Evolutionary conservation across 352 stramenopile genomes (phyloP), one percentile per base, ranked within the genome.

Genomic region (Pythium pyrilobum): DNA sequence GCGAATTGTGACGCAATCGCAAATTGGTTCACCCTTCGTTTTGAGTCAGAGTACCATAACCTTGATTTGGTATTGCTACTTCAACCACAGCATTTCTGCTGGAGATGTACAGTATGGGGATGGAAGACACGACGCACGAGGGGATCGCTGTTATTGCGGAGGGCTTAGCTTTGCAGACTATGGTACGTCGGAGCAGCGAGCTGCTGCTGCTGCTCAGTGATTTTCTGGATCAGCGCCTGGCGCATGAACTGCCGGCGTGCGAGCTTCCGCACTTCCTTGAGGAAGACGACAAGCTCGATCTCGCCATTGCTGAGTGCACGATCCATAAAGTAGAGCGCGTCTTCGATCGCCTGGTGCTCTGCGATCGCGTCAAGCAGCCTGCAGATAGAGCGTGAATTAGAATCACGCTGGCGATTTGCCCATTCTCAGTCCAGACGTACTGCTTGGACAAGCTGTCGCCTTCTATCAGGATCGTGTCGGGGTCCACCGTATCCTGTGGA

Each of bases 251-350:
- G 89, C 69, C 95, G 92, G 27, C 87, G 74, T 27, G 87, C 63
- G 41, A 97, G 68, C 62, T 95, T 94, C 15, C 89, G 79, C 49
- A 97, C 81, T 59, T 97, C 86, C 52, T 95, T 96, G 5, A 96
- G 46, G 54, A 96, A 97, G 8, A 76, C 55, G 12, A 68, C 69
- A 9, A 95, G 65, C 36, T 89, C 74, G n/a, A 97, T 92, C 51
- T 90, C 78, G 24, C 81, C 84, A 39, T 96, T 95, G 64, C 81
- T 85, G 42, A 97, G 56, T 5, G 82, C 87, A 15, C 84, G 80
- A 50, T 97, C 89, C 77, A 97, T 74, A 50, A 96, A 95, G 68
- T 96, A 97, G 27, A 97, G 77, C 21, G 83, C 83, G 48, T 97
- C 89, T 51, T 96, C 87, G 34, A 96, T 93, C 16, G 89, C 73